Evolutionary conservation across 2,329 filamentous ascomycete species (phyloP).

Genomic region (Botryotinia calthae): DNA sequence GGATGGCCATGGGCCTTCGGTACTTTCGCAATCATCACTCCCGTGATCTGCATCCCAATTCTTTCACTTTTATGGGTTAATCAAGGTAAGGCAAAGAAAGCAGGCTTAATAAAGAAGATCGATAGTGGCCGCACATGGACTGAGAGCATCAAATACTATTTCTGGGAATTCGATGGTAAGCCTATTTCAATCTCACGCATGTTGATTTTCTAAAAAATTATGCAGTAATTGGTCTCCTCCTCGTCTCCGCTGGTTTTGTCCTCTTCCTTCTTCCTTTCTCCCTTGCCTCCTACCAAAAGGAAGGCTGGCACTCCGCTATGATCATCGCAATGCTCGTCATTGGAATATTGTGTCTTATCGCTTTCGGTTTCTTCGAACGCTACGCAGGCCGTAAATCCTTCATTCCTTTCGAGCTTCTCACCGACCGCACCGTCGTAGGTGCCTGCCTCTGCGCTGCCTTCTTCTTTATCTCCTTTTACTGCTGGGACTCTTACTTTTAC

Average conservation of each 20-base stretch:
- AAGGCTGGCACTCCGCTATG: conserved; percentile 30
- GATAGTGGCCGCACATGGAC: conserved; percentile 45
- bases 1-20: conserved; percentile 70
- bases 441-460: conserved; percentile 45
- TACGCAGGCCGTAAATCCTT: conserved; percentile 56
- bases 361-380: conserved; percentile 57
- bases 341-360: conserved; percentile 54
- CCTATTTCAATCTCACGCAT: background rate
- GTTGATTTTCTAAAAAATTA: background rate
- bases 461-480: conserved; percentile 51
- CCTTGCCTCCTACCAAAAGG: conserved; percentile 43
- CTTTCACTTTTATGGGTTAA: conserved; percentile 51
- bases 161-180: conserved; percentile 57
- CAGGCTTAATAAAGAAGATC: conserved; percentile 47
- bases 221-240: conserved; percentile 53
- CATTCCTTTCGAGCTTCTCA: conserved; percentile 52
- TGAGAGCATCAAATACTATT: conserved; percentile 53
- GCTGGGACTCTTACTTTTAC: conserved; percentile 53
- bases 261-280: conserved; percentile 70
- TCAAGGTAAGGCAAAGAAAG: conserved; percentile 56
- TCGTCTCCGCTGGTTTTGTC: conserved; percentile 59
- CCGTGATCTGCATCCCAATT: conserved; percentile 61
- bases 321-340: conserved; percentile 55
- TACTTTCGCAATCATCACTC: conserved; percentile 62
- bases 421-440: conserved; percentile 49